Evolutionary conservation across 31 red algal genomes (phyloP).

Genomic region (Porphyra umbilicalis): DNA sequence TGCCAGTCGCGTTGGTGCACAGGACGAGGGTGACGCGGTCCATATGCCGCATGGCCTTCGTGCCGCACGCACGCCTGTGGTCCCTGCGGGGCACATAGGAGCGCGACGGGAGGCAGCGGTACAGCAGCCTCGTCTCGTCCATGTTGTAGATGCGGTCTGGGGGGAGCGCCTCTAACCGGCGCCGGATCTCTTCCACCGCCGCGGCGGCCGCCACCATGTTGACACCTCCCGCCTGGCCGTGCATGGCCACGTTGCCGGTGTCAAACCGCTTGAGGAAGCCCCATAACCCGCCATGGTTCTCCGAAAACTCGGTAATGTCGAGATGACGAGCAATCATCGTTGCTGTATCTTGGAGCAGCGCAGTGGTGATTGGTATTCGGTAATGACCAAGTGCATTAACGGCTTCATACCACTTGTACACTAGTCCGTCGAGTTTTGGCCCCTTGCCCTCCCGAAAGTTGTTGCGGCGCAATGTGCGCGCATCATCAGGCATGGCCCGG

Average conservation of each 20-base stretch:
- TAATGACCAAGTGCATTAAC: too few species aligned
- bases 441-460: too few species aligned
- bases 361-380: too few species aligned
- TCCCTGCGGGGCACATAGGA: neutral
- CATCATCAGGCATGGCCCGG: too few species aligned
- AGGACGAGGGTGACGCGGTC: neutral
- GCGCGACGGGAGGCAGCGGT: neutral
- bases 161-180: neutral
- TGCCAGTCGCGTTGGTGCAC: constrained; percentile 16
- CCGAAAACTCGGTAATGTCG: neutral
- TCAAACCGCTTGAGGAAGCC: neutral
- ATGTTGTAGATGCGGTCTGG: neutral
- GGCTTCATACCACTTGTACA: too few species aligned
- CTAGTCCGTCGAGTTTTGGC: too few species aligned
- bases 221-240: too few species aligned
- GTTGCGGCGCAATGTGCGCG: too few species aligned
- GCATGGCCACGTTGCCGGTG: too few species aligned
- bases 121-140: neutral
- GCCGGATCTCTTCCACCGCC: too few species aligned
- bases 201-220: too few species aligned
- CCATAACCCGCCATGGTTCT: neutral
- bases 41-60: constrained; percentile 7
- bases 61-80: neutral
- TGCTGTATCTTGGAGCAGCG: too few species aligned
- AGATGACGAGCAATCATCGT: neutral